A percentile compares a stretch with the other conserved stretches of the same genome.
phyloP scores from a whole-genome alignment of 192 early-diverging fungal genomes.

The Rhizophagus sp. region DNA sequence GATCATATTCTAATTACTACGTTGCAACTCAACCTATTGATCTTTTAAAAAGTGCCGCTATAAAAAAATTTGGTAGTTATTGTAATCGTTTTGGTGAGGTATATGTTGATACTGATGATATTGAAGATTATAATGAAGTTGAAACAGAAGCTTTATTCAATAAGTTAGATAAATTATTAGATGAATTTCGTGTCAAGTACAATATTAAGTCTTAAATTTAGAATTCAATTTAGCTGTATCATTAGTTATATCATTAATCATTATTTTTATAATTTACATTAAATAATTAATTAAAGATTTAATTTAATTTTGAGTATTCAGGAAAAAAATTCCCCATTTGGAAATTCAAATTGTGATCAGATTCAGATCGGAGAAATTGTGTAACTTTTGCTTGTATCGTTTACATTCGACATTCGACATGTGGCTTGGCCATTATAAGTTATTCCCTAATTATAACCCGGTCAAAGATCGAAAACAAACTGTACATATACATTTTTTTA shows the following conservation, averaged over 20 bases:
- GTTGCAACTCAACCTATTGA: conserved; percentile 39
- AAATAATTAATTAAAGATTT: neutral
- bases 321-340: neutral
- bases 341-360: neutral
- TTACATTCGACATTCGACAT: neutral
- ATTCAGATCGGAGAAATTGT: neutral
- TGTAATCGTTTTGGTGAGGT: conserved; percentile 10
- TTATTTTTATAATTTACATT: neutral
- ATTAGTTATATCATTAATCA: neutral
- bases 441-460: too few relatives aligned
- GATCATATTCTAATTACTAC: conserved; percentile 45
- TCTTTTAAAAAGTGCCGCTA: conserved; percentile 26
- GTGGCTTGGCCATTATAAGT: neutral
- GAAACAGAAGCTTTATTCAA: neutral
- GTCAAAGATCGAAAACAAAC: too few relatives aligned
- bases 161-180: neutral
- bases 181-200: neutral
- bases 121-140: conserved; percentile 1
- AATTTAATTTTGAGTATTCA: neutral
- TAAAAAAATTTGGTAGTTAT: conserved; percentile 35
- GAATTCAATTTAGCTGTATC: neutral
- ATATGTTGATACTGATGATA: neutral
- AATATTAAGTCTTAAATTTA: neutral
- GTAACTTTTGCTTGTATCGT: neutral
- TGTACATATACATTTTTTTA: too few relatives aligned